phyloP scores from a whole-genome alignment of 2,329 filamentous ascomycete genomes.

The Apiospora koreana region DNA sequence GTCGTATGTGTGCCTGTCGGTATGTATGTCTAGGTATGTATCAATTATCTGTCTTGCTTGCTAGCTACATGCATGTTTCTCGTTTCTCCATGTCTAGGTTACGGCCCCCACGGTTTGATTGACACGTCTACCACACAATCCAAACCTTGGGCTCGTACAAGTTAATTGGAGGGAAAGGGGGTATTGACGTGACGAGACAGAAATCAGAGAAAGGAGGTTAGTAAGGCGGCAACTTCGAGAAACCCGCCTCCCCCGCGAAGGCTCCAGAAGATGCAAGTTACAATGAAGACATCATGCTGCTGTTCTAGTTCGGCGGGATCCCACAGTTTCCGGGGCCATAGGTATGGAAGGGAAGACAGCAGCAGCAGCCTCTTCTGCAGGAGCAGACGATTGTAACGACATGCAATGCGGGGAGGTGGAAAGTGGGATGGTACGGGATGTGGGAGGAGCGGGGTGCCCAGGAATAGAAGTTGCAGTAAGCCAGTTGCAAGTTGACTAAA shows the following conservation, averaged over 20 bases:
- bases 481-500: too few species aligned
- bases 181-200: neutral
- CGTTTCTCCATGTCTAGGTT: neutral
- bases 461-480: neutral
- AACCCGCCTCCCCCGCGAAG: neutral
- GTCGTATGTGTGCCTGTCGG: neutral
- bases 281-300: neutral
- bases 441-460: slow-evolving; percentile 2
- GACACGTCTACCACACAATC: slow-evolving; percentile 2
- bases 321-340: neutral
- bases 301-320: neutral
- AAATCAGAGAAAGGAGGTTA: neutral
- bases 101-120: neutral
- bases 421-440: neutral
- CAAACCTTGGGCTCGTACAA: neutral
- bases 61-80: too few species aligned
- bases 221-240: neutral
- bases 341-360: neutral
- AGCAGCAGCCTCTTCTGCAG: neutral
- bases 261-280: neutral
- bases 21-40: neutral
- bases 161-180: neutral
- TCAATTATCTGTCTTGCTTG: neutral
- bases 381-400: neutral
- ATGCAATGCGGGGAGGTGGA: slow-evolving; percentile 1